These are phyloP conservation scores for Spergularia azorica DNA, from an alignment of 179 eudicot species.

Conservation along the genomic window DNA sequence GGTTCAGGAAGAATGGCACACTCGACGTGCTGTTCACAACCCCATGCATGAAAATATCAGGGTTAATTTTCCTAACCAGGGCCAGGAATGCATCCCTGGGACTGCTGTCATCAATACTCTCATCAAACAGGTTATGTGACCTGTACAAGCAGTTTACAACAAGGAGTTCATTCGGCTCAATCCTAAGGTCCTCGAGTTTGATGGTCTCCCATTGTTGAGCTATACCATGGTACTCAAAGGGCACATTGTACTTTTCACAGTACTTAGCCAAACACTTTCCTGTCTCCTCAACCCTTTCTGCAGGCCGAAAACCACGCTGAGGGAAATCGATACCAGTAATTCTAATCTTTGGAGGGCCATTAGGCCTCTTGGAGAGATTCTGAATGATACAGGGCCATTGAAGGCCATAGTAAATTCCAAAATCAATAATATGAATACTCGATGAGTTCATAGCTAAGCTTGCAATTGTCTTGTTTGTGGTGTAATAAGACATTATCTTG, in stretches of 20 bases:
- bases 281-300: conserved; percentile 57
- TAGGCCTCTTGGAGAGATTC: conserved; percentile 47
- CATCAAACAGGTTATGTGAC: conserved; percentile 47
- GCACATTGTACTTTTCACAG: conserved; percentile 56
- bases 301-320: conserved; percentile 62
- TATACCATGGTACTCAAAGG: conserved; percentile 45
- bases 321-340: conserved; percentile 80
- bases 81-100: conserved; percentile 50
- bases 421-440: conserved; percentile 64
- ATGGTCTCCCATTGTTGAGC: conserved; percentile 50
- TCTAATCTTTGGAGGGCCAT: conserved; percentile 64
- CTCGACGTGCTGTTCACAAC: conserved; percentile 42
- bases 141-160: conserved; percentile 48
- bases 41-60: conserved; percentile 46
- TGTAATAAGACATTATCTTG: conserved; percentile 53
- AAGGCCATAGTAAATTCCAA: conserved; percentile 67
- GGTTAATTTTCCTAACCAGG: conserved; percentile 43
- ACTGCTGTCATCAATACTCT: conserved; percentile 43
- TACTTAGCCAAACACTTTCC: conserved; percentile 60
- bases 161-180: conserved; percentile 39
- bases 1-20: conserved; percentile 52
- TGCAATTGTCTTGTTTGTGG: conserved; percentile 54
- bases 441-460: conserved; percentile 36
- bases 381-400: conserved; percentile 73
- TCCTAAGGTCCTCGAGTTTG: conserved; percentile 38